phyloP scores from a whole-genome alignment of 306 rosid genomes.

The Erythrophleum fordii region DNA sequence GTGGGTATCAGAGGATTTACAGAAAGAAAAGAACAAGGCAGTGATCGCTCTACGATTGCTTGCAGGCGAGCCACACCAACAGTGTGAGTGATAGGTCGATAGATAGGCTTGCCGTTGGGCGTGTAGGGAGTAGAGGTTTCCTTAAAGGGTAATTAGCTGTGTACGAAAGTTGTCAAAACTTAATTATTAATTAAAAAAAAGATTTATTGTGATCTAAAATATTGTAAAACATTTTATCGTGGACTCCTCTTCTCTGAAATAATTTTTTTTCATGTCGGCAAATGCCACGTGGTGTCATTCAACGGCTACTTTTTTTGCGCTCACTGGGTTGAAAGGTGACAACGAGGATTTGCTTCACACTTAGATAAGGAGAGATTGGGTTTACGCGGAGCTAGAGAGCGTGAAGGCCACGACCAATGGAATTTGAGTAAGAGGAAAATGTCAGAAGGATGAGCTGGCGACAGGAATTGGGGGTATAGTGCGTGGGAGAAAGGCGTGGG shows the following conservation, averaged over 20 bases:
- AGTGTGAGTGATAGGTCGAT: neutral
- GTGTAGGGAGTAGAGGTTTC: constrained; percentile 28
- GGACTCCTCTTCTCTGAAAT: neutral
- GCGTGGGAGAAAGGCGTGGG: constrained; percentile 34
- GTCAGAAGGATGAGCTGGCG: neutral
- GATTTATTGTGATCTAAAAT: neutral
- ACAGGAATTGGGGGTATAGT: constrained; percentile 16
- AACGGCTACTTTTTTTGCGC: constrained; percentile 60
- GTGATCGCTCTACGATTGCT: neutral
- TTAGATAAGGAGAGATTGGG: neutral
- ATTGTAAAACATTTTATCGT: neutral
- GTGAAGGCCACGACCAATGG: neutral
- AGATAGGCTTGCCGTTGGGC: neutral
- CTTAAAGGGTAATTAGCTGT: neutral
- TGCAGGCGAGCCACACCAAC: neutral
- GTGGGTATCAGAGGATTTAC: neutral
- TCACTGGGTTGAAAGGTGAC: neutral
- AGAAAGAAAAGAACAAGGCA: neutral
- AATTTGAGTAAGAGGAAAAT: neutral
- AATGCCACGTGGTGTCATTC: constrained; percentile 13
- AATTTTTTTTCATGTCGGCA: constrained; percentile 45
- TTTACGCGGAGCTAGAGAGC: neutral
- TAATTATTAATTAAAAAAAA: neutral
- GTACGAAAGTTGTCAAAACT: neutral
- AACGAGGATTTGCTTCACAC: neutral